Conservation (phyloP, 768 basidiomycete genomes). For the Royoungia palumana region DNA sequence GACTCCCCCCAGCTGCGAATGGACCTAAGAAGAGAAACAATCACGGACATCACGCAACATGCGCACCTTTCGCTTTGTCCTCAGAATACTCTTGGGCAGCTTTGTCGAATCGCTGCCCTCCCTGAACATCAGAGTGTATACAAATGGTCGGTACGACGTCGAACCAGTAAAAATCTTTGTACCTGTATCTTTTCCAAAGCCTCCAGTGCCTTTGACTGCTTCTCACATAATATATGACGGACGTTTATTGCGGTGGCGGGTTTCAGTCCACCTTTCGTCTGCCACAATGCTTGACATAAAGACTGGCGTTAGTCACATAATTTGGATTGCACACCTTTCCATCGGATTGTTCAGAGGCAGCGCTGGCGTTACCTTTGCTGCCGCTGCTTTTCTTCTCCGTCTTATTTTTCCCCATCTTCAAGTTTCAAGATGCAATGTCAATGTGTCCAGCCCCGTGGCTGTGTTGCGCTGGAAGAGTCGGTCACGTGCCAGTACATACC, state of each 20-base stretch:
- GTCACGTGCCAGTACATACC: conserved; percentile 14
- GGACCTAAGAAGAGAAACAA: conserved; percentile 1
- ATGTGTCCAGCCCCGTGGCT: not conserved
- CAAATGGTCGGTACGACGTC: not conserved
- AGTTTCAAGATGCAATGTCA: not conserved
- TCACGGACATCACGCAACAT: not conserved
- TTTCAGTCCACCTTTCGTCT: conserved; percentile 64
- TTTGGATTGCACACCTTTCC: conserved; percentile 18
- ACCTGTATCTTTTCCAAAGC: conserved; percentile 80
- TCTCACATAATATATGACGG: conserved; percentile 86
- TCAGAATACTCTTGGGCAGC: conserved; percentile 89
- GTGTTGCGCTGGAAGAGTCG: not conserved
- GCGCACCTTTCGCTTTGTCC: conserved; percentile 80
- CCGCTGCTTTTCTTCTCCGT: conserved; percentile 22
- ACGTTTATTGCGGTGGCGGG: conserved; percentile 81
- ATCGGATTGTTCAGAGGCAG: conserved; percentile 19
- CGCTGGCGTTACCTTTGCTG: conserved; percentile 15
- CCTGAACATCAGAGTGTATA: conserved; percentile 36
- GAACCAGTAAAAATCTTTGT: conserved; percentile 3
- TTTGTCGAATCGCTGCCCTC: conserved; percentile 81
- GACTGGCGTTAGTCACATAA: too few species aligned
- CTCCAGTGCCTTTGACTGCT: conserved; percentile 75
- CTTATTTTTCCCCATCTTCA: conserved; percentile 27
- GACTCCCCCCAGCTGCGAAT: conserved; percentile 68
- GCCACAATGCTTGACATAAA: not conserved